These are phyloP conservation scores for Pseudogymnoascus sp. DNA, from an alignment of 2,329 filamentous ascomycete species.

Conservation along the genomic window DNA sequence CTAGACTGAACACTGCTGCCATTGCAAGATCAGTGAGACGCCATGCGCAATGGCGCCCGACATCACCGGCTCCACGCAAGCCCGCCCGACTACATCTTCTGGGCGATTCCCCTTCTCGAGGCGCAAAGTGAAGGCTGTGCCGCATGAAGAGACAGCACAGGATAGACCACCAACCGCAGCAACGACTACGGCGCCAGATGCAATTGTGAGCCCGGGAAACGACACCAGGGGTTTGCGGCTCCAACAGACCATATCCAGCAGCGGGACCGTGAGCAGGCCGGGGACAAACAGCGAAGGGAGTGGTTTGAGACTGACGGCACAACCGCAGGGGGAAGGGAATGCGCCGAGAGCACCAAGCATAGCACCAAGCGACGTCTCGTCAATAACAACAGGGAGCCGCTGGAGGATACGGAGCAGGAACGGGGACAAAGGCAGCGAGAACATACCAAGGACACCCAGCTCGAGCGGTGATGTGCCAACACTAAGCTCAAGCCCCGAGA, in stretches of 20 bases:
- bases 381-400: neutral
- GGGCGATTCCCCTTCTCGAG: conserved; percentile 14
- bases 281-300: conserved; percentile 26
- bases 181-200: conserved; percentile 26
- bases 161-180: conserved; percentile 51
- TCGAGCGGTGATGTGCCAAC: neutral
- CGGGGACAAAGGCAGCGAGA: neutral
- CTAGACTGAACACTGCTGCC: neutral
- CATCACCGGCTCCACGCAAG: conserved; percentile 19
- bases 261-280: conserved; percentile 36
- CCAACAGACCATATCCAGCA: conserved; percentile 41
- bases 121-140: conserved; percentile 43
- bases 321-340: neutral
- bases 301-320: neutral
- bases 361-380: neutral
- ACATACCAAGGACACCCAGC: neutral
- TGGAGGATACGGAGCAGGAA: conserved; percentile 11
- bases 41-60: conserved; percentile 34
- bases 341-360: conserved; percentile 4
- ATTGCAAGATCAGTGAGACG: neutral
- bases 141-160: conserved; percentile 56
- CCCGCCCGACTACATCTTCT: neutral
- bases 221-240: conserved; percentile 51
- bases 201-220: conserved; percentile 27
- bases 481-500: neutral